Evolutionary conservation across 805 yeast species (phyloP), one percentile per base, ranked within the genome.

Genomic region (Candida sithepensis): DNA sequence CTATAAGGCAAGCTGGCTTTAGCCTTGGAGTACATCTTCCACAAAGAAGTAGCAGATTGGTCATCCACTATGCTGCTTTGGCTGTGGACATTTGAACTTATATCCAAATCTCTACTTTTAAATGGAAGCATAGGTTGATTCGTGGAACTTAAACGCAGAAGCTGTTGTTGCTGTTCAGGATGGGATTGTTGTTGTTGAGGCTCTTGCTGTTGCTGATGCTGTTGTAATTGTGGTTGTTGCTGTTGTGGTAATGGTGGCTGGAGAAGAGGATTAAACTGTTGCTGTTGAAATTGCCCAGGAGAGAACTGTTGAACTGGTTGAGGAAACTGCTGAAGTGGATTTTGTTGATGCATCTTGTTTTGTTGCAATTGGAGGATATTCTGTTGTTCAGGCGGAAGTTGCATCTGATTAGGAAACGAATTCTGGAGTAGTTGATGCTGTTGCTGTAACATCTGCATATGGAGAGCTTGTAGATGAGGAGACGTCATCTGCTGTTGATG

Each of bases 21-120:
- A 14, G 96, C 95, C 53, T 77, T 78, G 44, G 84, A 73, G 66
- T 90, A 90, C 84, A 90, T 78, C 59, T 81, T 81, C 96, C 96
- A 90, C 20, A 88, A 66, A 4, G 81, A 74, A 34, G 76, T 73
- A 7, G 79, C 73, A 13, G 77, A 67, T 22, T 68, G 65, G 47
- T 68, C 73, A 52, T 72, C 67, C 39, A 58, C 54, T 13, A 43
- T 43, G 16, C 40, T 42, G 41, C 42, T 44, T 6, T 44, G 46
- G 30, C n/a, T 38, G n/a, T 28, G 28, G 12, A 16, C 9, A 16
- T 21, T 36, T 19, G 16, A n/a, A 26, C 26, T 13, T 8, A 40
- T 19, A 28, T 20, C 42, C 23, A 21, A 16, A n/a, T 28, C 37
- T 7, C 16, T 37, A 19, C 10, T 21, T 21, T 20, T 26, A 9